These are phyloP conservation scores for Teunomyces tritomae DNA, from an alignment of 805 yeast genomes.

Conservation along the genomic window DNA sequence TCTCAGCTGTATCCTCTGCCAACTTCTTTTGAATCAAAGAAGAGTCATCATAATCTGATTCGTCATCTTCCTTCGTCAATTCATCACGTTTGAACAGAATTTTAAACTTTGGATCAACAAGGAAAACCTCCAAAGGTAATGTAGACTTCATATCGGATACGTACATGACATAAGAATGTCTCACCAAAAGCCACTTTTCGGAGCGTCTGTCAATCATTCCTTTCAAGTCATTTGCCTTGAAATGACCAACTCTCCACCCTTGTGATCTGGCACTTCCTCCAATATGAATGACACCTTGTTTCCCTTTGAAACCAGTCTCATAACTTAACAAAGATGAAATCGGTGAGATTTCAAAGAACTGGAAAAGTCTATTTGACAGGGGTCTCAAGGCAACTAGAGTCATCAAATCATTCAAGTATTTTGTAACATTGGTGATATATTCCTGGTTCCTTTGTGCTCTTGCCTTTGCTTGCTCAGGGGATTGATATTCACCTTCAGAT, in stretches of 20 bases:
- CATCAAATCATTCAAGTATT: constrained; percentile 64
- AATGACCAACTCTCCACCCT: constrained; percentile 95
- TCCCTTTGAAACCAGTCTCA: constrained; percentile 80
- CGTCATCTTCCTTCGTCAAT: constrained; percentile 31
- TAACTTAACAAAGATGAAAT: constrained; percentile 78
- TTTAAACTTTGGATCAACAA: constrained; percentile 77
- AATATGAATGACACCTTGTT: constrained; percentile 81
- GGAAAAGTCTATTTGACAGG: constrained; percentile 78
- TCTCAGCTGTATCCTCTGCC: constrained; percentile 22
- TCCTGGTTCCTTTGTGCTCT: constrained; percentile 32
- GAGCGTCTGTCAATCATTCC: constrained; percentile 91
- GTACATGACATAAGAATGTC: constrained; percentile 81
- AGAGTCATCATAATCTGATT: constrained; percentile 47
- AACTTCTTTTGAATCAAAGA: constrained; percentile 23
- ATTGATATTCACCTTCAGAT: constrained; percentile 18
- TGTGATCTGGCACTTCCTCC: constrained; percentile 82
- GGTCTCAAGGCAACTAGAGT: constrained; percentile 64
- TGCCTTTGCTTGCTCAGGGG: constrained; percentile 30
- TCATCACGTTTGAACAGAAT: constrained; percentile 40
- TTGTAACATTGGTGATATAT: constrained; percentile 51
- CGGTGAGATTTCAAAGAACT: constrained; percentile 87
- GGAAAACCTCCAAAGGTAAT: constrained; percentile 84
- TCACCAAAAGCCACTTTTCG: constrained; percentile 85
- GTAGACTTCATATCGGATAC: constrained; percentile 86
- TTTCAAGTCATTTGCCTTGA: constrained; percentile 70